Conservation (phyloP, 164 flowering plant species). For the Liquidambar formosana region DNA sequence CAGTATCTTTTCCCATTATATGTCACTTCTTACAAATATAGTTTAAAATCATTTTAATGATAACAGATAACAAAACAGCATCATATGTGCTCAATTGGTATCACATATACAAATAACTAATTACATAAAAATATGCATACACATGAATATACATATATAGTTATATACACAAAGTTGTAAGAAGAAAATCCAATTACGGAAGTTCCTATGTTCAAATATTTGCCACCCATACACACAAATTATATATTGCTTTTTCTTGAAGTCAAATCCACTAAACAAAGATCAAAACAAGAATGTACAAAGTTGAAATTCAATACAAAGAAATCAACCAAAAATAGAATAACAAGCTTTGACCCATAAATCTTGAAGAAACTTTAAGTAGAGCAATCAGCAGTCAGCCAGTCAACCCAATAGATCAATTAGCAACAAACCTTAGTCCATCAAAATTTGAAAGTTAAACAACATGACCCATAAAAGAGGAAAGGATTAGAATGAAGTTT, state of each 20-base stretch:
- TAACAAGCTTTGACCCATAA: not conserved
- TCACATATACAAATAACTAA: not conserved
- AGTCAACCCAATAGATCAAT: not conserved
- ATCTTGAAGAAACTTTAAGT: not conserved
- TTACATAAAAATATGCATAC: too few relatives aligned
- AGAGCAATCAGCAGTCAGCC: not conserved
- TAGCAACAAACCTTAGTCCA: not conserved
- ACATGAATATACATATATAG: too few relatives aligned
- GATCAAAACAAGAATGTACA: not conserved
- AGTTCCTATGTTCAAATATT: not conserved
- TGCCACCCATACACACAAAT: not conserved
- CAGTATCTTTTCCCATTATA: too few relatives aligned
- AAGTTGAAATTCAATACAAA: not conserved
- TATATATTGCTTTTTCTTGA: not conserved
- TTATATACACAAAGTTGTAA: too few relatives aligned
- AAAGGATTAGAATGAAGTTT: constrained; percentile 2
- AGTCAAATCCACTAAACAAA: not conserved
- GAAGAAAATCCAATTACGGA: not conserved
- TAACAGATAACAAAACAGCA: not conserved
- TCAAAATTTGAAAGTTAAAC: constrained; percentile 2
- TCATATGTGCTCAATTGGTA: not conserved
- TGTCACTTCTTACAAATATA: too few relatives aligned
- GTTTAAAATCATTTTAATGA: not conserved
- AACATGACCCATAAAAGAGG: not conserved
- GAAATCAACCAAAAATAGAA: not conserved